phyloP scores from a whole-genome alignment of 2,329 filamentous ascomycete genomes.

The Neofusicoccum sp. region DNA sequence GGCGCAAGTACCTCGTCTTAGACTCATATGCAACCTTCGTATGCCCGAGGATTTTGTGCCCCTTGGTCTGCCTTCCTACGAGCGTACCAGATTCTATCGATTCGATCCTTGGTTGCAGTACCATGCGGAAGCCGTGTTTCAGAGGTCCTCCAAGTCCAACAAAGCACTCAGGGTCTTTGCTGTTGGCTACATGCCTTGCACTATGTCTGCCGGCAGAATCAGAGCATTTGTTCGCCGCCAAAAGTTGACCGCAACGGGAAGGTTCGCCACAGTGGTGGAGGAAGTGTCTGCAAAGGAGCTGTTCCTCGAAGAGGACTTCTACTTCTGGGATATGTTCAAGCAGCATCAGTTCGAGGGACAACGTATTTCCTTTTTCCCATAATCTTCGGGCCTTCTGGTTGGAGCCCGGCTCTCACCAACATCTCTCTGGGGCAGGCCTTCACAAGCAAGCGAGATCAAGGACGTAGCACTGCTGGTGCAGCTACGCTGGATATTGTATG shows the following conservation, averaged over 20 bases:
- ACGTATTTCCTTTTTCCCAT: not conserved
- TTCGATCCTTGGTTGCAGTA: not conserved
- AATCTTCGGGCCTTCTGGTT: too few relatives aligned
- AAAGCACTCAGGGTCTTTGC: not conserved
- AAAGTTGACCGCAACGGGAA: not conserved
- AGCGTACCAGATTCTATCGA: not conserved
- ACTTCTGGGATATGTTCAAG: not conserved
- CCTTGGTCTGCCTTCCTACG: too few relatives aligned
- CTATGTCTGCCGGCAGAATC: not conserved
- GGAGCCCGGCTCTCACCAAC: too few relatives aligned
- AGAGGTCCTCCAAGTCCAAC: not conserved
- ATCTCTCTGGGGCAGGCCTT: too few relatives aligned
- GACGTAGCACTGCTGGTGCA: too few relatives aligned
- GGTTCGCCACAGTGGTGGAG: not conserved
- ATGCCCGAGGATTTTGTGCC: too few relatives aligned
- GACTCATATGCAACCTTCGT: not conserved
- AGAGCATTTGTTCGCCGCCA: not conserved
- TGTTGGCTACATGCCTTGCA: not conserved
- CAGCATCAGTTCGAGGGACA: not conserved
- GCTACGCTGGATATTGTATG: too few relatives aligned
- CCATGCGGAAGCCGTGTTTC: not conserved
- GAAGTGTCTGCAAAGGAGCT: not conserved
- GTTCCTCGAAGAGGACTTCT: not conserved
- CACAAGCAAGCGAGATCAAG: too few relatives aligned
- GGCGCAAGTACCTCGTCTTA: not conserved